phyloP scores from a whole-genome alignment of 495 filamentous ascomycete species.

The Pyrenula massariospora region DNA sequence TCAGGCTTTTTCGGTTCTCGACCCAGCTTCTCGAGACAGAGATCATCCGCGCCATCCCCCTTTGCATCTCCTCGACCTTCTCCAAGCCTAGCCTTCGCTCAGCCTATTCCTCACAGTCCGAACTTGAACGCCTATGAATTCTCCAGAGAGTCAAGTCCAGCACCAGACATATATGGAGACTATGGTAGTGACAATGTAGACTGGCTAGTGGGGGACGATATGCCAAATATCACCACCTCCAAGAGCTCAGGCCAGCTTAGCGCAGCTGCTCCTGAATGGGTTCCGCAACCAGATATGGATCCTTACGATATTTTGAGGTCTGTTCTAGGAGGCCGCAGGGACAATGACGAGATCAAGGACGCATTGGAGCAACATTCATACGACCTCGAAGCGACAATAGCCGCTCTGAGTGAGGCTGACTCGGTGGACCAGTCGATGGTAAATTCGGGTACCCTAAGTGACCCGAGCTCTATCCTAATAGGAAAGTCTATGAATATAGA shows the following conservation, averaged over 20 bases:
- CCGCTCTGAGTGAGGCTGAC: slow-evolving; percentile 56
- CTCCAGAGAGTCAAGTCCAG: slow-evolving; percentile 52
- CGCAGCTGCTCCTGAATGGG: slow-evolving; percentile 67
- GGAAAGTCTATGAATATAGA: slow-evolving; percentile 80
- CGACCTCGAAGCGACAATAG: slow-evolving; percentile 82
- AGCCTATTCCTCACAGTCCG: slow-evolving; percentile 93
- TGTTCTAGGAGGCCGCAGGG: slow-evolving; percentile 76
- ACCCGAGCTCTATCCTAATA: slow-evolving; percentile 46
- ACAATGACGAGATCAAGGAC: slow-evolving; percentile 86
- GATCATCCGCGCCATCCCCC: slow-evolving; percentile 61
- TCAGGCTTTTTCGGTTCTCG: slow-evolving; percentile 65
- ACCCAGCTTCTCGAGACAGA: slow-evolving; percentile 57
- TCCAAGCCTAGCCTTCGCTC: slow-evolving; percentile 80
- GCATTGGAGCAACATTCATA: slow-evolving; percentile 84
- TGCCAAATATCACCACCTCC: slow-evolving; percentile 63
- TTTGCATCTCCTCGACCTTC: slow-evolving; percentile 93
- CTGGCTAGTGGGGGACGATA: slow-evolving; percentile 91
- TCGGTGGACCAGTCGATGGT: slow-evolving; percentile 7
- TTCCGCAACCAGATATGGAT: slow-evolving; percentile 83
- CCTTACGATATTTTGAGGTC: slow-evolving; percentile 97
- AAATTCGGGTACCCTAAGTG: slow-evolving; percentile 6
- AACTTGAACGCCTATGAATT: slow-evolving; percentile 91
- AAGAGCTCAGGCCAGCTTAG: slow-evolving; percentile 58
- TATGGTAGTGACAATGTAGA: slow-evolving; percentile 88
- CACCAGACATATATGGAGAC: slow-evolving; percentile 81